These are phyloP conservation scores for Talaromyces sp. DNA, from an alignment of 2,329 filamentous ascomycete species.

Conservation along the genomic window DNA sequence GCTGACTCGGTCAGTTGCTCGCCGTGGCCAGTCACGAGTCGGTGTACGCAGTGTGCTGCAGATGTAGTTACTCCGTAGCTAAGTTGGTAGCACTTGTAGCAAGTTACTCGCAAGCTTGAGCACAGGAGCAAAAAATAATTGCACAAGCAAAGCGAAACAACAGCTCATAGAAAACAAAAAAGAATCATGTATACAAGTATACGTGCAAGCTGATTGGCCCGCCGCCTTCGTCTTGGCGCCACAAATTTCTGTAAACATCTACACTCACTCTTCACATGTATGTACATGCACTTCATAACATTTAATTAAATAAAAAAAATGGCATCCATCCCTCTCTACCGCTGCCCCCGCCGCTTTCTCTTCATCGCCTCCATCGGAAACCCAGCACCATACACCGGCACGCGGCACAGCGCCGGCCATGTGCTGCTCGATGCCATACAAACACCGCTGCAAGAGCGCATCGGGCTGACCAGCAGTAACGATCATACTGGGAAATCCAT, in stretches of 20 bases:
- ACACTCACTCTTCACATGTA: no score
- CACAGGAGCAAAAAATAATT: not conserved
- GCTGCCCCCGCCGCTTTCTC: constrained; percentile 40
- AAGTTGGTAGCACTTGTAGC: no score
- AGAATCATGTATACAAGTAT: not conserved
- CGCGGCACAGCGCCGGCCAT: constrained; percentile 85
- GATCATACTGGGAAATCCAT: constrained; percentile 30
- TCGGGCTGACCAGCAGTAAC: constrained; percentile 37
- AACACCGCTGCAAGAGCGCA: constrained; percentile 42
- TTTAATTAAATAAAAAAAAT: not conserved
- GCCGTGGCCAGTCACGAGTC: no score
- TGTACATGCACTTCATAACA: no score
- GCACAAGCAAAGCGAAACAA: not conserved
- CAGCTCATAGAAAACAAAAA: not conserved
- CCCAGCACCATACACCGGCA: constrained; percentile 62
- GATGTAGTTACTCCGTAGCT: no score
- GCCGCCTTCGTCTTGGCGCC: not conserved
- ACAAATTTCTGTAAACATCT: no score
- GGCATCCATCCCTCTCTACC: constrained; percentile 6
- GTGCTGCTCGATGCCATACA: constrained; percentile 62
- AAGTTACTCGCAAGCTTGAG: not conserved
- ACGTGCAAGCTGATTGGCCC: not conserved
- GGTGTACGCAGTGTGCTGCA: no score
- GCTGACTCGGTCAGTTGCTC: not conserved
- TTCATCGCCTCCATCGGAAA: constrained; percentile 88